These are phyloP conservation scores for Penicillium polonicum DNA, from an alignment of 2,329 filamentous ascomycete species.

Conservation along the genomic window DNA sequence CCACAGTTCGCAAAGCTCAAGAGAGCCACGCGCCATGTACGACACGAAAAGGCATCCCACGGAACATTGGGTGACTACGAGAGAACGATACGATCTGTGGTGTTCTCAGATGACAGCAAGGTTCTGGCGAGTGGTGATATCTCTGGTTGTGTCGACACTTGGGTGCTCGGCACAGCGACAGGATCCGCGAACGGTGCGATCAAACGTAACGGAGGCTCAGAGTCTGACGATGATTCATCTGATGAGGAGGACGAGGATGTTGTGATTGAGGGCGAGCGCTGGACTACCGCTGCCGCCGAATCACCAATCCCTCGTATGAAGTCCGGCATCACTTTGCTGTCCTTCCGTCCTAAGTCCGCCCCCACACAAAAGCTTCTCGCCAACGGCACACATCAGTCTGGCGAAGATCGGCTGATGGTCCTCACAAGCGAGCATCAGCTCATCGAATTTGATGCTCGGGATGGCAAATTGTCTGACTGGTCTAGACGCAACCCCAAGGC, in stretches of 20 bases:
- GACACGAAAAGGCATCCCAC: constrained; percentile 53
- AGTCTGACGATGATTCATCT: constrained; percentile 48
- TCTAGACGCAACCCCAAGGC: constrained; percentile 77
- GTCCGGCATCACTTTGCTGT: constrained; percentile 64
- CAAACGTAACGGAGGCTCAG: constrained; percentile 46
- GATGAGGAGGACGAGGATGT: constrained; percentile 53
- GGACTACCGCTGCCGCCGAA: constrained; percentile 71
- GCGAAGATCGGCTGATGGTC: constrained; percentile 57
- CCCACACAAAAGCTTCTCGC: constrained; percentile 19
- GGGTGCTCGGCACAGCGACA: constrained; percentile 62
- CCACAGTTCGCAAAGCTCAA: constrained; percentile 46
- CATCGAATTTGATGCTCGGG: constrained; percentile 74
- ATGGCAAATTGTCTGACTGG: constrained; percentile 79
- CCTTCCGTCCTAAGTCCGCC: constrained; percentile 56
- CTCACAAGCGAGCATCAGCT: constrained; percentile 66
- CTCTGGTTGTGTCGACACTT: constrained; percentile 82
- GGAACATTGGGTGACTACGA: constrained; percentile 74
- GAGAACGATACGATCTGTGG: constrained; percentile 68
- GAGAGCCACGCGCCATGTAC: constrained; percentile 35
- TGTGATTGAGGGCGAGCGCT: constrained; percentile 62
- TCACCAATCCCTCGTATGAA: constrained; percentile 68
- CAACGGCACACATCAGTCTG: constrained; percentile 46
- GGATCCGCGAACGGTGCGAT: constrained; percentile 37
- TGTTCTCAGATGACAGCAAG: constrained; percentile 77
- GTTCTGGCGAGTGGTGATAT: constrained; percentile 78